phyloP scores from a whole-genome alignment of 169 alveolate genomes.

The Cryptosporidium bovis region DNA sequence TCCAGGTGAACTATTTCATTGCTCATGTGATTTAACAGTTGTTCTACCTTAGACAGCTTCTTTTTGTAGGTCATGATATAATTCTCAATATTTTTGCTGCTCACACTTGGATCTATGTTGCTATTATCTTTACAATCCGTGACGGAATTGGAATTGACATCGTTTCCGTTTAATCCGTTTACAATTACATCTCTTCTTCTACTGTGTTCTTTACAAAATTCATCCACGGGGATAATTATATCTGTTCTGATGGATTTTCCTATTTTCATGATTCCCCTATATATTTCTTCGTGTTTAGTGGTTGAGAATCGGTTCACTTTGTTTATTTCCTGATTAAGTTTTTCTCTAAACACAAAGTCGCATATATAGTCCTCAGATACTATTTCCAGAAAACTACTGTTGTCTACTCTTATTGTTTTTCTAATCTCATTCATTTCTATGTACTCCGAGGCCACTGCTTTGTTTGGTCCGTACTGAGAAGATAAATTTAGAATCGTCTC shows the following conservation, averaged over 20 bases:
- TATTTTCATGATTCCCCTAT: conserved; percentile 70
- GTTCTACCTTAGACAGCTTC: conserved; percentile 6
- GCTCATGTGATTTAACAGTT: conserved; percentile 73
- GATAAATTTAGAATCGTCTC: conserved; percentile 27
- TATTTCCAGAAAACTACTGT: conserved; percentile 16
- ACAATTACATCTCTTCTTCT: conserved; percentile 9
- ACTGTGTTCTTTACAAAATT: conserved; percentile 6
- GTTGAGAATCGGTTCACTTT: conserved; percentile 78
- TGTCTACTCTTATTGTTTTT: background rate
- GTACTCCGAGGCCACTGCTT: conserved; percentile 13
- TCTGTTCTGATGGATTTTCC: conserved; percentile 72
- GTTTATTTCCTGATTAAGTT: conserved; percentile 77
- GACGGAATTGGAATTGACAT: background rate
- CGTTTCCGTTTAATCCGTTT: background rate
- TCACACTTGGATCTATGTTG: no score
- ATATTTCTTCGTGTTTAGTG: conserved; percentile 76
- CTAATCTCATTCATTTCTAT: background rate
- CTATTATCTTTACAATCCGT: conserved; percentile 5
- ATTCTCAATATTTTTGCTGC: no score
- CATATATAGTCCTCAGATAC: conserved; percentile 35
- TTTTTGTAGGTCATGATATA: no score
- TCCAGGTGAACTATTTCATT: conserved; percentile 79
- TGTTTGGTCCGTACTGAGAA: conserved; percentile 60
- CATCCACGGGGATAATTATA: conserved; percentile 29
- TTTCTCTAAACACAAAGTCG: conserved; percentile 74